Base-by-base conservation (phyloP, 2,329 filamentous ascomycete species). In the Raffaelea deltoideospora region DNA sequence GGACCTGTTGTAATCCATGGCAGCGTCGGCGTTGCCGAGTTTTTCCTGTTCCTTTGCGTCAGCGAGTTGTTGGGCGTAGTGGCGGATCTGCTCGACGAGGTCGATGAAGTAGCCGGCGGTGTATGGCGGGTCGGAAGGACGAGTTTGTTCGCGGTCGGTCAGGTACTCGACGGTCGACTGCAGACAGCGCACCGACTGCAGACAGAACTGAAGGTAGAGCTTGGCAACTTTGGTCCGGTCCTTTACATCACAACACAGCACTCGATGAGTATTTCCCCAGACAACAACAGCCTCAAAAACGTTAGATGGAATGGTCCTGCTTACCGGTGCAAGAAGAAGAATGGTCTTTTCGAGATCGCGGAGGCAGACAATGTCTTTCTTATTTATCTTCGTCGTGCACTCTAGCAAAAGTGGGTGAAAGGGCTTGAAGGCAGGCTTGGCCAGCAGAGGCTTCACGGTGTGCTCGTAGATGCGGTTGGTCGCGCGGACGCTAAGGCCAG, bases 61-160 rank as follows among this genome's bases (percentile, higher is more conserved):
- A 45, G 79, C 77, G 50, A 95, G 76, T 55, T 90, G 82, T 50
- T 77, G 73, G 42, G 85, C 87, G 72, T 94, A 93, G 55, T 84
- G 74, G 55, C 78, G 75, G 50, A 95, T 86, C 72, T 95, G 87
- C 56, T 92, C 84, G 56, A 92, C 79, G 43, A 96, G 76, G 64
- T 96, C 88, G 62, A 95, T 79, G 56, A 95, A 95, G 62, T 96
- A 96, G 54, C 84, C 84, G 70, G 82, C 85, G 69, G 79, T 90
- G 67, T 95, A 96, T 47, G 86, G 85, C 50, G 81, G 78, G 59
- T 96, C 88, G 59, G 74, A 67, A 41, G 83, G 80, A 55, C 84
- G 76, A 47, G 79, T 78, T 62, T 88, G 83, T 57, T 96, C 87
- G 55, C 76, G 76, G 55, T 92, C 85, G 65, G 74, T 79, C 46